phyloP scores from a whole-genome alignment of 2,329 filamentous ascomycete species.

The Raffaelea deltoideospora region DNA sequence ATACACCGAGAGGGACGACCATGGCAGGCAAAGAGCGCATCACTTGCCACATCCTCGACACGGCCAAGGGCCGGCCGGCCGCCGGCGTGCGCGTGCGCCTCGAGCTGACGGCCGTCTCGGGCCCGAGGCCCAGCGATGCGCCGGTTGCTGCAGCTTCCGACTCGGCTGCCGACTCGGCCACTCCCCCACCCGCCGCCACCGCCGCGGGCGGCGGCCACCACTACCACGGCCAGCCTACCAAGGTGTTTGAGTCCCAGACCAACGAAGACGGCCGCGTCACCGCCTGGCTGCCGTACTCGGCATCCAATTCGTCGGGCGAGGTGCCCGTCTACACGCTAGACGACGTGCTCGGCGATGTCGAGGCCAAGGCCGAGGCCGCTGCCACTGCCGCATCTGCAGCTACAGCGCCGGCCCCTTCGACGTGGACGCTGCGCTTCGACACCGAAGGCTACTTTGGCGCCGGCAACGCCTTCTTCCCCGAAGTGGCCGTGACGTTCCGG shows the following conservation, averaged over 20 bases:
- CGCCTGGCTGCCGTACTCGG: constrained; percentile 47
- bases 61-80: constrained; percentile 56
- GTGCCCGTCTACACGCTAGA: constrained; percentile 43
- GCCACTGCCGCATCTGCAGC: constrained; percentile 13
- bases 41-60: constrained; percentile 80
- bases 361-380: constrained; percentile 10
- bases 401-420: constrained; percentile 17
- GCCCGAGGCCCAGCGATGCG: constrained; percentile 10
- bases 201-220: constrained; percentile 8
- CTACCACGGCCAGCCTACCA: constrained; percentile 20
- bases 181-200: constrained; percentile 2
- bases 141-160: constrained; percentile 15
- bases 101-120: constrained; percentile 20
- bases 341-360: constrained; percentile 33
- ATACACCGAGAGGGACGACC: neutral
- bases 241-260: constrained; percentile 50
- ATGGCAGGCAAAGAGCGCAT: constrained; percentile 45
- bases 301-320: constrained; percentile 33
- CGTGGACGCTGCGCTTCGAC: constrained; percentile 60
- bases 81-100: constrained; percentile 51
- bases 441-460: constrained; percentile 55
- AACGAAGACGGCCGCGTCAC: constrained; percentile 64
- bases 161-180: constrained; percentile 11
- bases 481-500: constrained; percentile 36
- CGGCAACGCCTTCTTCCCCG: constrained; percentile 44